Evolutionary conservation across 176 grass and related monocot species (phyloP), one percentile per base, ranked within the genome.

Genomic region (Stipa capillata): DNA sequence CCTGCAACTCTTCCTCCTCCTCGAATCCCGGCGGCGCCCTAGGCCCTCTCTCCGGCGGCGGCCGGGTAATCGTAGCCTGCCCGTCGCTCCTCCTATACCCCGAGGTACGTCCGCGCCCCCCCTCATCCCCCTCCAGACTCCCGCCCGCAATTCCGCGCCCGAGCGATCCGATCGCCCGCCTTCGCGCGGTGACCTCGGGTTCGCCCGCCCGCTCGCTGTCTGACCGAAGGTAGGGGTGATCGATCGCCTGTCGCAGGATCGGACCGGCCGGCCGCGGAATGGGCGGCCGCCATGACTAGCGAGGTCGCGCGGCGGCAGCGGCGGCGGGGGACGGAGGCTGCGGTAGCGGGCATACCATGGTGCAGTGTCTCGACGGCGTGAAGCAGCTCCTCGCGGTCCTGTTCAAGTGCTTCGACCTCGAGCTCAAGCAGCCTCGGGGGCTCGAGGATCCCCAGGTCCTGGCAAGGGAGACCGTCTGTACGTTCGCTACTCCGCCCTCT

Each of bases 401-500:
- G 27, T 82, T 94, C 74, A 87, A 41, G 66, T 94, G 95, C 76
- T 98, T 83, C 69, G 92, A 94, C 84, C 63, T 94, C 76, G 95
- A 98, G 52, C 77, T 90, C 66, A 90, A 84, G 70, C 90, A 83
- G 57, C 48, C 92, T 12, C 75, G 84, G 10, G 95, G 91, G 56
- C 95, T 98, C 67, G 85, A 92, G 67, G 88, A 94, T 36, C 89
- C 92, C 47, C 87, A 94, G 60, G 49, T 86, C 74, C 90, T 97
- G 54, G 95, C 92, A 0, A 48, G 95, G 40, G 95, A 97, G 89
- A 97, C 95, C 76, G 91, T 97, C 87, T 94, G 95, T 98, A 90
- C 74, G 95, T 74, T 9, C 42, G 4, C 32, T n/a, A n/a, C n/a
- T 31, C 3, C 17, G 20, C 13, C 58, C 6, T 14, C 21, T 41